Base-by-base conservation (phyloP, 192 early-diverging fungal species). In the Gigaspora rosea region DNA sequence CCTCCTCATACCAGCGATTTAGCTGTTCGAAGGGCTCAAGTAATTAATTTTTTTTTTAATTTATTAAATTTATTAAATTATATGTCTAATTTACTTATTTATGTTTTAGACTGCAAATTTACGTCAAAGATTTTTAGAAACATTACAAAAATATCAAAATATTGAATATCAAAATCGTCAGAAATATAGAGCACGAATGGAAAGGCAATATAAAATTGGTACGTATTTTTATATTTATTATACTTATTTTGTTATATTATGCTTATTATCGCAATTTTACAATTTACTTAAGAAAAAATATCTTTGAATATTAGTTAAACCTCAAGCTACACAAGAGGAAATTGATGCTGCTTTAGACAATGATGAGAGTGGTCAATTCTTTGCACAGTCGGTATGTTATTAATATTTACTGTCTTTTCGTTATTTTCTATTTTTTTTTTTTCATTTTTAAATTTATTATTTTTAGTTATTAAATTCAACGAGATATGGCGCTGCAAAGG, bases 181-280 rank as follows among this genome's bases (percentile, higher is more conserved):
- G 70, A 95, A 95, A 83, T 95, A 94, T 80, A 89, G 94, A 75
- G 88, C 91, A 62, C 81, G 94, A 62, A 85, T 96, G 87, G 92
- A 95, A 79, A 82, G 93, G 78, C 94, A 96, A 74, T 91, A 90
- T 81, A 86, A 90, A 66, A 93, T 96, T 85, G 94, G 93, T 94
- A 80, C 76, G 81, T 50, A 15, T 54, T 1, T 18, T 13, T 49
- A 13, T 16, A 8, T 79, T 16, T 1, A 58, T 35, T 58, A 3
- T n/a, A 54, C 9, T 11, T 75, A 48, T 48, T 8, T 3, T n/a
- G 56, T 4, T 35, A 9, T 41, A 33, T 83, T 36, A 18, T 50
- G 22, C 1, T 6, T 52, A 20, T 10, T 46, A n/a, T 13, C 13
- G 46, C 22, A 22, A 16, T 54, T 33, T 15, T 49, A 33, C 18